These are phyloP conservation scores for Pichia heedii DNA, from an alignment of 805 yeast species.

Conservation along the genomic window DNA sequence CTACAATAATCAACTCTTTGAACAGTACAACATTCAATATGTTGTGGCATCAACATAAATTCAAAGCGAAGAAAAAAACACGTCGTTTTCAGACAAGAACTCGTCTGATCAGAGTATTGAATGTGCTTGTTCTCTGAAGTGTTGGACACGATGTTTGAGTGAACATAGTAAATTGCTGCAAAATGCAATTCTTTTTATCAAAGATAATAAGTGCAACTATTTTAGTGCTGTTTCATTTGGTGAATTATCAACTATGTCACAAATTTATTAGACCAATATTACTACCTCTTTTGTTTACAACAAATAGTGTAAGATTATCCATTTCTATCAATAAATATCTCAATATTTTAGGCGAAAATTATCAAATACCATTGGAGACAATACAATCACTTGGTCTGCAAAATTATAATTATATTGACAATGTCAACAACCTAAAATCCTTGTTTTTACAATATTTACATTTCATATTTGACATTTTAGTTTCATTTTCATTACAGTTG, in stretches of 20 bases:
- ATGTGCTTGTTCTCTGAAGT: too few relatives aligned
- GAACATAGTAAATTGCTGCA: neutral
- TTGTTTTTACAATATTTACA: neutral
- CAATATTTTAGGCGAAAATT: neutral
- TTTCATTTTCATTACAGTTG: constrained; percentile 23
- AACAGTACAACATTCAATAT: too few relatives aligned
- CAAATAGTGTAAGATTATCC: neutral
- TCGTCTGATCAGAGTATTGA: too few relatives aligned
- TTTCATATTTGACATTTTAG: constrained; percentile 16
- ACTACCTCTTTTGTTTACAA: constrained; percentile 6
- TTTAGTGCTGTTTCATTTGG: neutral
- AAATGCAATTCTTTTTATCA: neutral
- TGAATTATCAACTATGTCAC: constrained; percentile 3
- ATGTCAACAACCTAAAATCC: too few relatives aligned
- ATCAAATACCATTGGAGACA: constrained; percentile 1
- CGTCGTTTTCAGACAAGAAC: too few relatives aligned
- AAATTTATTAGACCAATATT: constrained; percentile 5
- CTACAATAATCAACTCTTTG: too few relatives aligned
- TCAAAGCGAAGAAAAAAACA: too few relatives aligned
- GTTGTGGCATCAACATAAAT: too few relatives aligned
- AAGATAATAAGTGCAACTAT: neutral
- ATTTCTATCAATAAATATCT: constrained; percentile 2
- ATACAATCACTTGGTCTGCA: neutral
- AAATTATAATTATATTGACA: neutral
- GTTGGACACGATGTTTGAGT: too few relatives aligned